Base-by-base conservation (phyloP, 2,329 filamentous ascomycete genomes). In the Cadophora gregata region DNA sequence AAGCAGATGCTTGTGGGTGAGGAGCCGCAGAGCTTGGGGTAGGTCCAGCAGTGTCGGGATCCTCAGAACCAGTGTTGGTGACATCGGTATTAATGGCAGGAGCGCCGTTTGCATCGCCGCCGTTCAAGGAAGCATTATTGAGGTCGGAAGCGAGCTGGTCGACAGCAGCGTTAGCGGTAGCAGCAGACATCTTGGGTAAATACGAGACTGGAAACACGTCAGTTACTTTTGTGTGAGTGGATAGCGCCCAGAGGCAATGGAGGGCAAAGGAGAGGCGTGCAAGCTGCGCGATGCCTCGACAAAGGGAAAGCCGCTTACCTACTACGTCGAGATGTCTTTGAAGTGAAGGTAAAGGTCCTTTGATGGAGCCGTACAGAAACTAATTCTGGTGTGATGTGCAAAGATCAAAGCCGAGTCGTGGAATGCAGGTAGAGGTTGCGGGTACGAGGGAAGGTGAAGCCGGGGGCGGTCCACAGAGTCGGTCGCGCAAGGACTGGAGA, bases 1-100 rank as follows among this genome's bases (percentile, higher is more conserved):
- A 99, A 72, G 96, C 96, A 62, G 96, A 98, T 81, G 96, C 95
- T 80, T 93, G 92, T 78, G 94, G 92, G 79, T 92, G 91, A 73
- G 93, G 89, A 69, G 84, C 83, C 70, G 87, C 84, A 71, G 93
- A 90, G 82, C 83, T 88, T 74, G 91, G 90, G 69, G 92, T 91
- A 72, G 89, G 86, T 74, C 84, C 88, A 76, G 90, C 88, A 72
- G 85, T 85, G 79, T 89, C 87, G 74, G 83, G 81, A 75, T 89
- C 86, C 71, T 88, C 85, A 73, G 85, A 76, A 68, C 81, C 80
- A 72, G 84, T 81, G 74, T 80, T 80, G 74, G 83, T 79, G 76
- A 91, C 88, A 79, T 87, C 89, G 81, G 93, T 94, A 83, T 95
- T 91, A 83, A 94, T 84, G 79, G 86, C 82, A 76, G 90, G 82